phyloP scores from a whole-genome alignment of 805 yeast species.

The Candida parachauliodes region DNA sequence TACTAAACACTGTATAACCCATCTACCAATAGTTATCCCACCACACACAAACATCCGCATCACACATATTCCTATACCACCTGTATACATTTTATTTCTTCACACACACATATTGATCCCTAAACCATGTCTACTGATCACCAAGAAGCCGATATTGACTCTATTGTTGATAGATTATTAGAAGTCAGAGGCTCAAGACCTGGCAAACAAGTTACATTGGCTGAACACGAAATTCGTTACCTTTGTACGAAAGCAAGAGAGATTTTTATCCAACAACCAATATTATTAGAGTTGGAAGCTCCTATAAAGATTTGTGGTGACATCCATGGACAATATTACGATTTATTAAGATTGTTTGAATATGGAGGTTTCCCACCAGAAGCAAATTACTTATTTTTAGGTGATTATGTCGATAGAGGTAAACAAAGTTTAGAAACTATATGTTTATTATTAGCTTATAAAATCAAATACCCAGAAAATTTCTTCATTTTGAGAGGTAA shows the following conservation, averaged over 20 bases:
- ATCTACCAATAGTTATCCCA: background rate
- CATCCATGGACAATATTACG: slow-evolving; percentile 98
- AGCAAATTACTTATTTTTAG: slow-evolving; percentile 90
- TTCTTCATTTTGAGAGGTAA: slow-evolving; percentile 95
- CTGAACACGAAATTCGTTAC: slow-evolving; percentile 91
- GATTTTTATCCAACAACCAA: slow-evolving; percentile 96
- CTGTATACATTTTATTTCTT: background rate
- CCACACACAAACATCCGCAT: slow-evolving; percentile 3
- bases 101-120: slow-evolving; percentile 1
- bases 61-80: background rate
- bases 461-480: slow-evolving; percentile 97
- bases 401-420: slow-evolving; percentile 98
- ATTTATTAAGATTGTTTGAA: slow-evolving; percentile 89
- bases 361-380: slow-evolving; percentile 99
- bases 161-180: slow-evolving; percentile 91
- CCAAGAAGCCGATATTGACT: slow-evolving; percentile 89
- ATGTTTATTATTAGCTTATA: slow-evolving; percentile 89
- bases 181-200: slow-evolving; percentile 99
- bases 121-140: slow-evolving; percentile 28
- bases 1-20: background rate
- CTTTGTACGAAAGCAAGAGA: slow-evolving; percentile 98
- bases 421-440: slow-evolving; percentile 96
- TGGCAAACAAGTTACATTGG: slow-evolving; percentile 91
- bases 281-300: slow-evolving; percentile 90
- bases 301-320: slow-evolving; percentile 98